A percentile compares a stretch with the other conserved stretches of the same genome.
Conservation (phyloP, 176 grass and related monocot species). For the Tuctoria greenei region DNA sequence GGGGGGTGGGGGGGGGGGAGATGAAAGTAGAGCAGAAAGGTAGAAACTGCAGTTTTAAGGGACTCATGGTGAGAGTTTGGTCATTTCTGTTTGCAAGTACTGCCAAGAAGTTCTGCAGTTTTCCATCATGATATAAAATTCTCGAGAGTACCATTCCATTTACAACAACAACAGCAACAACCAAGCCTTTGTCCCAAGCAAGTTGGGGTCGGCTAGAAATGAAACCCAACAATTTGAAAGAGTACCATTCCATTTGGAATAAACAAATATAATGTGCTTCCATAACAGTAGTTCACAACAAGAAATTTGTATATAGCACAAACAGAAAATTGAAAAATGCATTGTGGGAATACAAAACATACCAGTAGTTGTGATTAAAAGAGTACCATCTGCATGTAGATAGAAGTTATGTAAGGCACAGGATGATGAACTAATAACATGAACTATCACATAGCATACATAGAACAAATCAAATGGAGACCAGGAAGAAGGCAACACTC, state of each 20-base stretch:
- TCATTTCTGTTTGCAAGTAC: neutral
- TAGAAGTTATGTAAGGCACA: conserved; percentile 34
- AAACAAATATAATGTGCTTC: neutral
- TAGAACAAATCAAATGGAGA: conserved; percentile 4
- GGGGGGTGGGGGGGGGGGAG: too few species aligned
- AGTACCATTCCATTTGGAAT: neutral
- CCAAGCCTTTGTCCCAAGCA: too few species aligned
- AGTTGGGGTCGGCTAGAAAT: too few species aligned
- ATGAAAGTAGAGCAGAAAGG: neutral
- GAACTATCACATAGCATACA: neutral
- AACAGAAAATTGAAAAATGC: neutral
- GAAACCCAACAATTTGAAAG: too few species aligned
- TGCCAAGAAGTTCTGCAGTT: neutral
- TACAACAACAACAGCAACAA: too few species aligned
- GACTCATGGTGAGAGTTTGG: neutral
- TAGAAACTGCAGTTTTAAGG: neutral
- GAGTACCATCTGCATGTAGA: conserved; percentile 63
- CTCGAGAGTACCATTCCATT: neutral
- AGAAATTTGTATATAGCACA: neutral
- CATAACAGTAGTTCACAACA: neutral
- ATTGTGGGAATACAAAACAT: conserved; percentile 19
- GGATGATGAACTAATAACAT: conserved; percentile 6
- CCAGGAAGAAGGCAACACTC: neutral
- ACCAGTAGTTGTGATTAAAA: conserved; percentile 71
- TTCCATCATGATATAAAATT: neutral